phyloP scores from a whole-genome alignment of 495 filamentous ascomycete genomes.

The Pyronema domesticum region DNA sequence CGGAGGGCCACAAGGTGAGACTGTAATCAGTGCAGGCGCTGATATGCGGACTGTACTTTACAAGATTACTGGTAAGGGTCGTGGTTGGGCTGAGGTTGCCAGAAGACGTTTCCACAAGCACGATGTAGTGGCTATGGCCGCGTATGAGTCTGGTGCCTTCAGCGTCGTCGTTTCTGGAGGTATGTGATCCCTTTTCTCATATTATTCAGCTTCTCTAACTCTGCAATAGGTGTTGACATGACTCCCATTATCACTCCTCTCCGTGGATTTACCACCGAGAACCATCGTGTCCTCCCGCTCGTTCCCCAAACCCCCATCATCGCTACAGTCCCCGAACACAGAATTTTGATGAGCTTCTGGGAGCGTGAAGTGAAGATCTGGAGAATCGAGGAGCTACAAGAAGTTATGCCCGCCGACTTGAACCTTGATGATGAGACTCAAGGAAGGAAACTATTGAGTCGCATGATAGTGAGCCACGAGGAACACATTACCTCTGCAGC shows the following conservation, averaged over 20 bases:
- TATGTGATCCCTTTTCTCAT: conserved; percentile 28
- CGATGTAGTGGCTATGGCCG: conserved; percentile 88
- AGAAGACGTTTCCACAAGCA: conserved; percentile 72
- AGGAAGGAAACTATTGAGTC: conserved; percentile 26
- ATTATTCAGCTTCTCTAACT: neutral
- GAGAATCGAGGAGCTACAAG: conserved; percentile 37
- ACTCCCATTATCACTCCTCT: conserved; percentile 65
- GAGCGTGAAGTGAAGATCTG: conserved; percentile 73
- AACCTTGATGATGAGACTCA: conserved; percentile 22
- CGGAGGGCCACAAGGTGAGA: conserved; percentile 53
- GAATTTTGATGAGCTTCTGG: conserved; percentile 85
- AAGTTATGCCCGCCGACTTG: conserved; percentile 29
- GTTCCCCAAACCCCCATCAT: conserved; percentile 62
- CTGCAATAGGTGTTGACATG: conserved; percentile 56
- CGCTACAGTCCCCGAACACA: conserved; percentile 46
- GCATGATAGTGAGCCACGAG: conserved; percentile 33
- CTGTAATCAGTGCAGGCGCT: conserved; percentile 79
- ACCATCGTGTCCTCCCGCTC: conserved; percentile 57
- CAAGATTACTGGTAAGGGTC: conserved; percentile 32
- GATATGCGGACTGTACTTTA: conserved; percentile 74
- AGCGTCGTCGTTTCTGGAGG: conserved; percentile 87
- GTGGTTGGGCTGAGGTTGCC: conserved; percentile 66
- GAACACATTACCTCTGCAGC: conserved; percentile 71
- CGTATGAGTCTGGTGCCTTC: conserved; percentile 64
- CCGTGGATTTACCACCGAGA: conserved; percentile 59